Conservation (phyloP, 1,139 yeast genomes). For the Arxiozyma bovina region DNA sequence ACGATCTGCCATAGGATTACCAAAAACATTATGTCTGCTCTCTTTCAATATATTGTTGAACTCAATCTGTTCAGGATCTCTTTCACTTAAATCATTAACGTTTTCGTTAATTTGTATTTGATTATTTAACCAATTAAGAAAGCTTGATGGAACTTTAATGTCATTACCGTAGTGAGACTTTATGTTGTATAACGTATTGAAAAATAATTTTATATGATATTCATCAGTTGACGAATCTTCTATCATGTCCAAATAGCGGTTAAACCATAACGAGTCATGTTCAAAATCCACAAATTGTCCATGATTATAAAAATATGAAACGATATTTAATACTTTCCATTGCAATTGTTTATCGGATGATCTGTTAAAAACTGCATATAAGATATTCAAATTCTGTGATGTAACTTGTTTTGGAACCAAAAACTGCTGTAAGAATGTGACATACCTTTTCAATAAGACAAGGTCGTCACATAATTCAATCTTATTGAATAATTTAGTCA, state of each 20-base stretch:
- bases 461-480: background rate
- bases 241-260: slow-evolving; percentile 20
- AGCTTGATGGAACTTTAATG: slow-evolving; percentile 28
- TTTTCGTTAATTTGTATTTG: slow-evolving; percentile 39
- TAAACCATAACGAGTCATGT: slow-evolving; percentile 16
- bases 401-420: background rate
- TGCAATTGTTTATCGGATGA: slow-evolving; percentile 23
- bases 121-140: slow-evolving; percentile 56
- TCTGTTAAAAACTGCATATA: background rate
- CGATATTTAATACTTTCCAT: slow-evolving; percentile 27
- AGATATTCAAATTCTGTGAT: background rate
- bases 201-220: slow-evolving; percentile 37
- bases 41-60: slow-evolving; percentile 43
- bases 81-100: slow-evolving; percentile 19
- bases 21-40: slow-evolving; percentile 65
- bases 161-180: slow-evolving; percentile 20
- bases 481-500: background rate
- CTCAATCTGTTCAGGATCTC: slow-evolving; percentile 29
- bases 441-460: slow-evolving; percentile 21
- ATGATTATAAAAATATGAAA: slow-evolving; percentile 8
- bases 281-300: background rate
- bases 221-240: slow-evolving; percentile 31
- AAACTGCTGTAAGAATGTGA: slow-evolving; percentile 14
- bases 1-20: slow-evolving; percentile 58
- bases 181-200: slow-evolving; percentile 37